These are phyloP conservation scores for Calocybe indica DNA, from an alignment of 768 basidiomycete species.

Conservation along the genomic window DNA sequence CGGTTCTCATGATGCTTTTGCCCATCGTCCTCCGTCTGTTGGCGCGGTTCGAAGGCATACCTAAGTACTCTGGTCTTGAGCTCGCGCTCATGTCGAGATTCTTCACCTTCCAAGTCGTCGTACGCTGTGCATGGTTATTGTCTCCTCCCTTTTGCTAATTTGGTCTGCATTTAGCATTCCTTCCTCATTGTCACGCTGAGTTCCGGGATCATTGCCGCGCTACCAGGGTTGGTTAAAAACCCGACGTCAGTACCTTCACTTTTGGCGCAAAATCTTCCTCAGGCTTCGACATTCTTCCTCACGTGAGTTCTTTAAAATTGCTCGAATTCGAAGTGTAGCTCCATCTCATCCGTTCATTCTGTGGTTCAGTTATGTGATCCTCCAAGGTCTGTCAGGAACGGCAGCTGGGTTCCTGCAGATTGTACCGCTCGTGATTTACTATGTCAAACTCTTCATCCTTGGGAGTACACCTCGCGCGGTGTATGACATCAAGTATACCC, in stretches of 20 bases:
- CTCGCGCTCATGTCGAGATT: slow-evolving; percentile 88
- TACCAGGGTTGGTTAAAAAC: slow-evolving; percentile 57
- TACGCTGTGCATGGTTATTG: slow-evolving; percentile 33
- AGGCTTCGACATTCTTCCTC: slow-evolving; percentile 86
- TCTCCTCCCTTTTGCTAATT: neutral
- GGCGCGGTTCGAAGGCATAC: slow-evolving; percentile 85
- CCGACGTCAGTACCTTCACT: slow-evolving; percentile 64
- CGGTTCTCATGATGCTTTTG: slow-evolving; percentile 87
- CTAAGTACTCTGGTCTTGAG: slow-evolving; percentile 77
- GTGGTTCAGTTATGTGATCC: slow-evolving; percentile 54
- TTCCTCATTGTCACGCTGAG: slow-evolving; percentile 87
- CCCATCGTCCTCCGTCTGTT: slow-evolving; percentile 75
- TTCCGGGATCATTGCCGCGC: slow-evolving; percentile 75
- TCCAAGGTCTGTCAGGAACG: slow-evolving; percentile 76
- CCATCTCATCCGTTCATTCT: neutral
- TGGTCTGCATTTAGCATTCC: slow-evolving; percentile 55
- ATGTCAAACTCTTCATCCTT: slow-evolving; percentile 82
- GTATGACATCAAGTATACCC: slow-evolving; percentile 75
- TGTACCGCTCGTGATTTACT: slow-evolving; percentile 75
- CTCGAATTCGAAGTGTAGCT: neutral
- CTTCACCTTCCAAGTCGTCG: slow-evolving; percentile 89
- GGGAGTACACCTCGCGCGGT: slow-evolving; percentile 87
- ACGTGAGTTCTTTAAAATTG: slow-evolving; percentile 39
- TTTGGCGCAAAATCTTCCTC: slow-evolving; percentile 75
- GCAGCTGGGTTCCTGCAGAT: slow-evolving; percentile 79